Percentiles rank a stretch among this genome's conserved stretches.
phyloP scores from a whole-genome alignment of 257 asterid genomes.

The Gardenia jasminoides region DNA sequence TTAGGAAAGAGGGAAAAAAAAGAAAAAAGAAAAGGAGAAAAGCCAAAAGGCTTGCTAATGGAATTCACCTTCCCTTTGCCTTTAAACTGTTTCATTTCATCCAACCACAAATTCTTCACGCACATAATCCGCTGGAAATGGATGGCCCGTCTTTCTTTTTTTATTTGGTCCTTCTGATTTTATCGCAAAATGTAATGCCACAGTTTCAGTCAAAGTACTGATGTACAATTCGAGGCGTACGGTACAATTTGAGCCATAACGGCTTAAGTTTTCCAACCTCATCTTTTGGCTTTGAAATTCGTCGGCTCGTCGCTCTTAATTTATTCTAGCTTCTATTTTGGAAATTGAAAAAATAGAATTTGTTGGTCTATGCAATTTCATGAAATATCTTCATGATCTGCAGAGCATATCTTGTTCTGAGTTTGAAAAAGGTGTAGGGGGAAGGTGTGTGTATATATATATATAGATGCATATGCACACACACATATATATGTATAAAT shows the following conservation, averaged over 20 bases:
- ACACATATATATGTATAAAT: no score
- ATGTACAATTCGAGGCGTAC: background rate
- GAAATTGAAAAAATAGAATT: no score
- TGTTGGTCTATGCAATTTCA: no score
- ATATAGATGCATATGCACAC: no score
- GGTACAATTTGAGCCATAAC: background rate
- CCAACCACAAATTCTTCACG: background rate
- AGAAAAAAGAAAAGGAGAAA: background rate
- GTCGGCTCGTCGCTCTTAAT: background rate
- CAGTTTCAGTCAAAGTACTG: background rate
- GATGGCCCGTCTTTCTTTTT: background rate
- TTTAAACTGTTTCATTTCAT: background rate
- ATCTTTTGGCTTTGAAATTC: background rate
- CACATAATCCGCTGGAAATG: background rate
- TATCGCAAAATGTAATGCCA: background rate
- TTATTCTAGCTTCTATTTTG: background rate
- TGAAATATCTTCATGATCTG: no score
- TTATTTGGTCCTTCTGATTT: background rate
- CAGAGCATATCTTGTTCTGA: no score
- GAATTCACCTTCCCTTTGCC: background rate
- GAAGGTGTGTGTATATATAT: no score
- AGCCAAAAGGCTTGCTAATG: conserved; percentile 3
- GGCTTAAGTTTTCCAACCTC: no score
- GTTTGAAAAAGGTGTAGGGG: no score
- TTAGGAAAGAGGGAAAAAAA: no score